phyloP scores from a whole-genome alignment of 1,139 yeast species.

The Pichia cactophila region DNA sequence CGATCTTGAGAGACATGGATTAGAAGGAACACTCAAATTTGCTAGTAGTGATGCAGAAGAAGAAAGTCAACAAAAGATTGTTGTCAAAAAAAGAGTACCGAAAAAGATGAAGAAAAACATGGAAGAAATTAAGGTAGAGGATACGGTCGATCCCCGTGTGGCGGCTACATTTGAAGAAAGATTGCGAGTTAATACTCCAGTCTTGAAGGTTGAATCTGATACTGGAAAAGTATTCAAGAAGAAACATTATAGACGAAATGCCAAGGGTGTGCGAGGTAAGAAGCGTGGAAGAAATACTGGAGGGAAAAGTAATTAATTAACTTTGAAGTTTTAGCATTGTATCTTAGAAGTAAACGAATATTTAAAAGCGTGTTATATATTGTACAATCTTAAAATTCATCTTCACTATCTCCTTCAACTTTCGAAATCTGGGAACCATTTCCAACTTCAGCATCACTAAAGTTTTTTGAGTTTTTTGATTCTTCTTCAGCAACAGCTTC shows the following conservation, averaged over 20 bases:
- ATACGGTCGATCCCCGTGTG: neutral
- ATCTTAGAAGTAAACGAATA: too few species aligned
- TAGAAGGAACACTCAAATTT: neutral
- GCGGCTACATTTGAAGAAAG: neutral
- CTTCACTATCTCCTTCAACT: slow-evolving; percentile 11
- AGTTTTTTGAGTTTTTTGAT: slow-evolving; percentile 31
- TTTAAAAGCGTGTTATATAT: neutral
- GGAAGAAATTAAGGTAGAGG: neutral
- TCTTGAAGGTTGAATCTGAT: neutral
- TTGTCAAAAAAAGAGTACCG: neutral
- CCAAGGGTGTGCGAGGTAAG: neutral
- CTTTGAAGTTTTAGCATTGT: neutral
- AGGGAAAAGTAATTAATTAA: neutral
- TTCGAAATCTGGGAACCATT: slow-evolving; percentile 1
- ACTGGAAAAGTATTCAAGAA: neutral
- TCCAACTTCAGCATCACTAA: slow-evolving; percentile 18
- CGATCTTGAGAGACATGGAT: slow-evolving; percentile 5
- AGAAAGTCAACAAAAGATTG: neutral
- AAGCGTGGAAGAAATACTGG: neutral
- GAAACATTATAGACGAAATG: neutral
- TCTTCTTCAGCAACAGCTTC: slow-evolving; percentile 82
- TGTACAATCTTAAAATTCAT: neutral
- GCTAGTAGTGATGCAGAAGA: slow-evolving; percentile 13
- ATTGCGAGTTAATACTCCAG: neutral
- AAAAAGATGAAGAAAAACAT: neutral